Evolutionary conservation across 2,329 filamentous ascomycete species (phyloP).

Genomic region (Pseudogymnoascus sp.): DNA sequence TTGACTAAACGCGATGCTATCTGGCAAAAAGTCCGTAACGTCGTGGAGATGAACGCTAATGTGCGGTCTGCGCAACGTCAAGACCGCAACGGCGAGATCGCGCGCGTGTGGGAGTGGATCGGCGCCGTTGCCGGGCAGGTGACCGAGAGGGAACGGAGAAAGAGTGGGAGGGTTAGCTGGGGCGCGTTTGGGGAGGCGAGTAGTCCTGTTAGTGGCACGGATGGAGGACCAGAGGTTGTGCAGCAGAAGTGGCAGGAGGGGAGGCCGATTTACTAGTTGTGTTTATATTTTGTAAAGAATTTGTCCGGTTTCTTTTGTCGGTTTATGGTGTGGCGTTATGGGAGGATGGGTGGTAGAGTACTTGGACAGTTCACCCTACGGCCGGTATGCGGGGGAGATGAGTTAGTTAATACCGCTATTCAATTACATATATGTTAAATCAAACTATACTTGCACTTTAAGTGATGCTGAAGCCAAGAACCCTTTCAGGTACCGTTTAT

Average conservation of each 20-base stretch:
- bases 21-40: constrained; percentile 72
- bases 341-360: not conserved
- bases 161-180: constrained; percentile 37
- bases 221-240: constrained; percentile 20
- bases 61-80: constrained; percentile 68
- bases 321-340: not conserved
- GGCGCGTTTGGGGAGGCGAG: constrained; percentile 21
- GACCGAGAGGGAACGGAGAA: constrained; percentile 34
- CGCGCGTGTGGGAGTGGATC: constrained; percentile 63
- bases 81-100: constrained; percentile 56
- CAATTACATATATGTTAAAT: not conserved
- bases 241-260: constrained; percentile 25
- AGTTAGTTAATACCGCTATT: not conserved
- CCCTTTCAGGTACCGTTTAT: not conserved
- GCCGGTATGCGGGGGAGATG: not conserved
- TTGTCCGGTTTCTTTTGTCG: not conserved
- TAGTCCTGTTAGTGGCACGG: constrained; percentile 20
- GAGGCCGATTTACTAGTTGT: constrained; percentile 26
- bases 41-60: constrained; percentile 92
- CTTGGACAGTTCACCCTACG: not conserved
- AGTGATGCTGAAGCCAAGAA: not conserved
- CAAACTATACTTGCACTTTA: not conserved
- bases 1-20: constrained; percentile 68
- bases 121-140: constrained; percentile 40
- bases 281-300: not conserved